A percentile compares a stretch with the other conserved stretches of the same genome.
Conservation (phyloP, 108 stramenopile species). For the Cyclotella atomus region DNA sequence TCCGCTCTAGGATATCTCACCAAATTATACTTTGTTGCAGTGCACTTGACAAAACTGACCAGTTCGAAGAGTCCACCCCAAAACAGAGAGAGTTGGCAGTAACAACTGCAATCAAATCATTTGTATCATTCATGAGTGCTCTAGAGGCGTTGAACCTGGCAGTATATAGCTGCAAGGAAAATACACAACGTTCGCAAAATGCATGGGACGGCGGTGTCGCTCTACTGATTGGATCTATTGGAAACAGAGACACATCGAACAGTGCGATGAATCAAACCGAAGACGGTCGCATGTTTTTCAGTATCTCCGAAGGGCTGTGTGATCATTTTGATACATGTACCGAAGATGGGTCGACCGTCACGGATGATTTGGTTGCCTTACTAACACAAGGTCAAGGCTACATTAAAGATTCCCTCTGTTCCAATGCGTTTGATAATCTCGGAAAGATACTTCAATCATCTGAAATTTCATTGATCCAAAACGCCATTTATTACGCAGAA, state of each 20-base stretch:
- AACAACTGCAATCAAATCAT: slow-evolving; percentile 47
- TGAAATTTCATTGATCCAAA: slow-evolving; percentile 66
- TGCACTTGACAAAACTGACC: slow-evolving; percentile 37
- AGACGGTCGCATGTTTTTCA: slow-evolving; percentile 68
- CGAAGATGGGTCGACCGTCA: slow-evolving; percentile 41
- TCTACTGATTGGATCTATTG: slow-evolving; percentile 68
- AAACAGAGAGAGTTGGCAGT: slow-evolving; percentile 67
- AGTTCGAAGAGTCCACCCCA: slow-evolving; percentile 34
- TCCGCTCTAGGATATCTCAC: not conserved
- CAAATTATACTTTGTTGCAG: not conserved
- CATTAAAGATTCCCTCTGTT: slow-evolving; percentile 48
- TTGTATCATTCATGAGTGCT: slow-evolving; percentile 72
- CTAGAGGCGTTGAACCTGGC: slow-evolving; percentile 68
- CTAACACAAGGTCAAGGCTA: slow-evolving; percentile 55
- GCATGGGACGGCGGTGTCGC: slow-evolving; percentile 79
- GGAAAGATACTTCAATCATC: slow-evolving; percentile 44
- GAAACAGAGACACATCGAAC: slow-evolving; percentile 43
- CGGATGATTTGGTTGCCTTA: slow-evolving; percentile 49
- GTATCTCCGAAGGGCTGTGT: slow-evolving; percentile 63
- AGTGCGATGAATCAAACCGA: slow-evolving; percentile 23
- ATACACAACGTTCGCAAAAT: slow-evolving; percentile 15
- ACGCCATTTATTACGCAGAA: slow-evolving; percentile 46
- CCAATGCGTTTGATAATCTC: slow-evolving; percentile 26
- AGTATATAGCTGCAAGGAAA: slow-evolving; percentile 44
- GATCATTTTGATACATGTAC: slow-evolving; percentile 66